These are phyloP conservation scores for Emericellopsis atlantica DNA, from an alignment of 2,329 filamentous ascomycete species.

Conservation along the genomic window DNA sequence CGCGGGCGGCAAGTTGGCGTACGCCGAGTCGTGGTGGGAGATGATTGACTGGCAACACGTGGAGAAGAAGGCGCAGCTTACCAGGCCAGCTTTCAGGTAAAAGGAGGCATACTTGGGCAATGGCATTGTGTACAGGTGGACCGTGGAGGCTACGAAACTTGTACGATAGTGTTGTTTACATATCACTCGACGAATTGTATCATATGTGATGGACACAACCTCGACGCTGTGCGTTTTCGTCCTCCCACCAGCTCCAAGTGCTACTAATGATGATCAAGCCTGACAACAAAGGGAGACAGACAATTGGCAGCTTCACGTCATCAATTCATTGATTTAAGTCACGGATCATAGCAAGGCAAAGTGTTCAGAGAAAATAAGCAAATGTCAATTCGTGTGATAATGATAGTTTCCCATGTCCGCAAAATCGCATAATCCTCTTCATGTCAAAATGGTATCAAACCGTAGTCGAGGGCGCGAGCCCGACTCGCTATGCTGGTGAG, in stretches of 20 bases:
- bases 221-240: background rate
- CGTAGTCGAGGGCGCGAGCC: too few species aligned
- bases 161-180: constrained; percentile 19
- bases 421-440: too few species aligned
- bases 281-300: too few species aligned
- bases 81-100: constrained; percentile 1
- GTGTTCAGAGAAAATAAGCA: too few species aligned
- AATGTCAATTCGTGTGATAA: too few species aligned
- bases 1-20: constrained; percentile 61
- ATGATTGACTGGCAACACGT: constrained; percentile 77
- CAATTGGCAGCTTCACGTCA: too few species aligned
- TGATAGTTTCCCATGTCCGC: too few species aligned
- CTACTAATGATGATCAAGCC: too few species aligned
- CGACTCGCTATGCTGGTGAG: background rate
- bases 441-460: too few species aligned
- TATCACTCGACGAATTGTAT: constrained; percentile 16
- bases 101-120: background rate
- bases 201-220: background rate
- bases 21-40: constrained; percentile 76
- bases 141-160: constrained; percentile 5
- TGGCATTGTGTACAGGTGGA: constrained; percentile 2
- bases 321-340: too few species aligned
- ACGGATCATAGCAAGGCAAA: too few species aligned
- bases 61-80: constrained; percentile 21
- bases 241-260: too few species aligned